These are phyloP conservation scores for Bryoglossum gracile DNA, from an alignment of 495 filamentous ascomycete species.

Conservation along the genomic window DNA sequence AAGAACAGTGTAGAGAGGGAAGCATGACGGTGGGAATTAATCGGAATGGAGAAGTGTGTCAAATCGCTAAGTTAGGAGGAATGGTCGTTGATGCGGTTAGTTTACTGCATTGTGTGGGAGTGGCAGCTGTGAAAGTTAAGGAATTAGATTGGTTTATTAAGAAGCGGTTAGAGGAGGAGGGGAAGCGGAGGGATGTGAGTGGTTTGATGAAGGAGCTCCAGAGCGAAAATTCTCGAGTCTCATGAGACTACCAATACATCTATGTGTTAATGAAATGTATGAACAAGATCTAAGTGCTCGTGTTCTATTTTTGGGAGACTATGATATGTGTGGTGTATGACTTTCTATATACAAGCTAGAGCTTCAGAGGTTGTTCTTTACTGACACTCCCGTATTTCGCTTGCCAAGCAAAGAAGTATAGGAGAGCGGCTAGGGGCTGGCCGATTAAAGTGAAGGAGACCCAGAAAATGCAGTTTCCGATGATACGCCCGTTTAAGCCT, in stretches of 20 bases:
- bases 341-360: too few species aligned
- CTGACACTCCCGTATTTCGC: slow-evolving; percentile 82
- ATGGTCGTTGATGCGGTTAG: slow-evolving; percentile 68
- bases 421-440: slow-evolving; percentile 79
- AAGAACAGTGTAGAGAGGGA: slow-evolving; percentile 81
- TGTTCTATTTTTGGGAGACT: too few species aligned
- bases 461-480: slow-evolving; percentile 95
- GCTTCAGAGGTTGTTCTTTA: slow-evolving; percentile 10
- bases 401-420: slow-evolving; percentile 98
- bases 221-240: slow-evolving; percentile 70
- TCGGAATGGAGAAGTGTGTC: slow-evolving; percentile 82
- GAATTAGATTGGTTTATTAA: slow-evolving; percentile 66
- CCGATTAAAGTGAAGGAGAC: slow-evolving; percentile 87
- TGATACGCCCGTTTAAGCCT: slow-evolving; percentile 59
- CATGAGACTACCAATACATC: too few species aligned
- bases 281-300: too few species aligned
- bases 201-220: slow-evolving; percentile 71
- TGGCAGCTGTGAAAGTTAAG: slow-evolving; percentile 71
- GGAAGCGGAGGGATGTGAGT: slow-evolving; percentile 62
- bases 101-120: slow-evolving; percentile 59
- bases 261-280: too few species aligned
- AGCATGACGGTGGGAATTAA: slow-evolving; percentile 84
- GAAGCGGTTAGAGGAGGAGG: slow-evolving; percentile 65
- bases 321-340: too few species aligned
- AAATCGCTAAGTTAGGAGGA: slow-evolving; percentile 82